Evolutionary conservation across 352 stramenopile species (phyloP).

Genomic region (Albugo laibachii): DNA sequence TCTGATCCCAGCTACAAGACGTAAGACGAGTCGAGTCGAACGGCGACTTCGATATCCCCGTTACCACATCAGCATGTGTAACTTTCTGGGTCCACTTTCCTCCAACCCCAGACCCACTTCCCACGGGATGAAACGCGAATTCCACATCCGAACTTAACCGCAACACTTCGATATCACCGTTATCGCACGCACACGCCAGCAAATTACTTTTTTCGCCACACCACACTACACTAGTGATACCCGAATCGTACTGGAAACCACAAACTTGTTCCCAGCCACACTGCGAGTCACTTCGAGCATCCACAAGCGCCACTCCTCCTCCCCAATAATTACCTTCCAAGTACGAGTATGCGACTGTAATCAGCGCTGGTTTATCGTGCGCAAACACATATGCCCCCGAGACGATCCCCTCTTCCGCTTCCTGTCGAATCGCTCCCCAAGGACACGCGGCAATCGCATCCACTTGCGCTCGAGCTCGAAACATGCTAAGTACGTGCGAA

Average conservation of each 20-base stretch:
- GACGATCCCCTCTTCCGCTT: too few species aligned
- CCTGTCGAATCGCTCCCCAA: conserved; percentile 1
- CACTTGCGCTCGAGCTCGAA: conserved; percentile 14
- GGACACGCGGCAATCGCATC: conserved; percentile 21
- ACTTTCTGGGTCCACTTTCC: conserved; percentile 2
- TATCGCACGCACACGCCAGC: conserved; percentile 42
- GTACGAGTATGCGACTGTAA: conserved; percentile 41
- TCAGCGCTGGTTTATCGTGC: conserved; percentile 14
- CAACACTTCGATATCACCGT: conserved; percentile 40
- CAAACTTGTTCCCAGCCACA: conserved; percentile 15
- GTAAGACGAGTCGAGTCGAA: conserved; percentile 26
- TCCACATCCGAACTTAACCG: conserved; percentile 17
- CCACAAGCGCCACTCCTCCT: conserved; percentile 31
- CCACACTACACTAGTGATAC: conserved; percentile 34
- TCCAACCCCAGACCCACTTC: conserved; percentile 1
- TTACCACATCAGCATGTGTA: conserved; percentile 57
- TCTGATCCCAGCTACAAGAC: conserved; percentile 40
- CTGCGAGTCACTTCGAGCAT: conserved; percentile 10
- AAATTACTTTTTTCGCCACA: conserved; percentile 21
- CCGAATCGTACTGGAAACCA: conserved; percentile 19
- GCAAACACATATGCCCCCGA: not conserved
- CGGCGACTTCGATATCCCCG: conserved; percentile 20
- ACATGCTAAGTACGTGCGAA: not conserved
- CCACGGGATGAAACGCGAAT: conserved; percentile 18
- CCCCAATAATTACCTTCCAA: conserved; percentile 64